phyloP scores from a whole-genome alignment of 345 rosid genomes.

The Eucalyptus virginea region DNA sequence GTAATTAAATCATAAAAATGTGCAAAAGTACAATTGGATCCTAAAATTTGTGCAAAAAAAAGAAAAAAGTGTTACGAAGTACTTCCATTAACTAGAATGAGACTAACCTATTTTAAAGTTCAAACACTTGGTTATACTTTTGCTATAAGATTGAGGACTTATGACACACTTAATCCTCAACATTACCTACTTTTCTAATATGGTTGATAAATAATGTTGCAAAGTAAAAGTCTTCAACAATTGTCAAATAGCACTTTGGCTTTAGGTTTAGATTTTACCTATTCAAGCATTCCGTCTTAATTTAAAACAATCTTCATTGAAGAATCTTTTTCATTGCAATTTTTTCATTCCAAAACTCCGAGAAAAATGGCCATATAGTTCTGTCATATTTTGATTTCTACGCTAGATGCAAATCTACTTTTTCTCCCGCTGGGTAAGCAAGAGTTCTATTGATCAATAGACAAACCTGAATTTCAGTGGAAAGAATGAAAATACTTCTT shows the following conservation, averaged over 20 bases:
- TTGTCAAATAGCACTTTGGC: too few species aligned
- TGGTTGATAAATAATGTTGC: background rate
- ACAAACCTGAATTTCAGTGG: too few species aligned
- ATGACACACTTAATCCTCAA: background rate
- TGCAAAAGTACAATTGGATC: background rate
- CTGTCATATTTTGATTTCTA: background rate
- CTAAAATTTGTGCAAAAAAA: background rate
- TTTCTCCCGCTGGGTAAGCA: background rate
- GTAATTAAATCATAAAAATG: background rate
- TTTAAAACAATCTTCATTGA: background rate
- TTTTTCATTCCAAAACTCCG: background rate
- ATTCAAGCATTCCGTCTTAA: background rate
- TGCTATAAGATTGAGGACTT: background rate
- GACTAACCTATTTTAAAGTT: background rate
- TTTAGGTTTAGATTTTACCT: too few species aligned
- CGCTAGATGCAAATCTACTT: background rate
- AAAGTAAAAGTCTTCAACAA: background rate
- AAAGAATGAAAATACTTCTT: background rate
- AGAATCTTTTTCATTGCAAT: background rate
- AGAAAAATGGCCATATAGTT: background rate
- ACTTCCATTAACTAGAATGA: background rate
- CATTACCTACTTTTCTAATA: background rate
- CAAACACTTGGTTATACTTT: background rate
- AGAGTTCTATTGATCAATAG: background rate
- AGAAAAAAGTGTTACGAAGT: background rate